These are phyloP conservation scores for Rosa chinensis DNA, from an alignment of 306 rosid species.

Conservation along the genomic window DNA sequence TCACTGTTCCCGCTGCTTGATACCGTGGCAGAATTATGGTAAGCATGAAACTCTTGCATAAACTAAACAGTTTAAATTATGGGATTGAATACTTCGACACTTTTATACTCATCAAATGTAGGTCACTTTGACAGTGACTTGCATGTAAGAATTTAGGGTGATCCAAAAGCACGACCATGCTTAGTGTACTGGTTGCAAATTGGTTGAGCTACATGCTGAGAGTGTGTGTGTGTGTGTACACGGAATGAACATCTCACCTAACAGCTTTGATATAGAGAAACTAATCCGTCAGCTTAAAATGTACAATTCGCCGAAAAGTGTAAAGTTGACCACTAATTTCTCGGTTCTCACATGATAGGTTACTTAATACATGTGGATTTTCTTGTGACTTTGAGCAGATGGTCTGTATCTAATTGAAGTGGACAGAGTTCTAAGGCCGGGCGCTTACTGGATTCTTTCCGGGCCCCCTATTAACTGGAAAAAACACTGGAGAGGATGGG, in stretches of 20 bases:
- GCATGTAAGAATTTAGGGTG: neutral
- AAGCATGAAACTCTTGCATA: slow-evolving; percentile 10
- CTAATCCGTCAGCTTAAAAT: neutral
- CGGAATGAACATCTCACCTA: neutral
- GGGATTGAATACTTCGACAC: neutral
- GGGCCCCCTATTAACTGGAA: slow-evolving; percentile 96
- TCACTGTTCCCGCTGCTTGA: slow-evolving; percentile 95
- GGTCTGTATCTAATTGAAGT: slow-evolving; percentile 88
- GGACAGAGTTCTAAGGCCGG: slow-evolving; percentile 89
- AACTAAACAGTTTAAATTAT: neutral
- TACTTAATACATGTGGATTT: neutral
- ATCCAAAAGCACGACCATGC: neutral
- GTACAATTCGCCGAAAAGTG: neutral
- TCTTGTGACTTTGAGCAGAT: slow-evolving; percentile 41
- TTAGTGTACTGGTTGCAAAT: neutral
- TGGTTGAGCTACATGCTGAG: neutral
- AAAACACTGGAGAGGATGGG: slow-evolving; percentile 91
- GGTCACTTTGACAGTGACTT: neutral
- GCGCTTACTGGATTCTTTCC: slow-evolving; percentile 96
- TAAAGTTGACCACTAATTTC: neutral
- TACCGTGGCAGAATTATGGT: slow-evolving; percentile 75
- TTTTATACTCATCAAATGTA: neutral
- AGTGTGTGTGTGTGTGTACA: neutral
- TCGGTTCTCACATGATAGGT: neutral
- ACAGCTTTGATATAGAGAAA: neutral